Evolutionary conservation across 2,329 filamentous ascomycete species (phyloP).

Genomic region (Botrytis byssoidea): DNA sequence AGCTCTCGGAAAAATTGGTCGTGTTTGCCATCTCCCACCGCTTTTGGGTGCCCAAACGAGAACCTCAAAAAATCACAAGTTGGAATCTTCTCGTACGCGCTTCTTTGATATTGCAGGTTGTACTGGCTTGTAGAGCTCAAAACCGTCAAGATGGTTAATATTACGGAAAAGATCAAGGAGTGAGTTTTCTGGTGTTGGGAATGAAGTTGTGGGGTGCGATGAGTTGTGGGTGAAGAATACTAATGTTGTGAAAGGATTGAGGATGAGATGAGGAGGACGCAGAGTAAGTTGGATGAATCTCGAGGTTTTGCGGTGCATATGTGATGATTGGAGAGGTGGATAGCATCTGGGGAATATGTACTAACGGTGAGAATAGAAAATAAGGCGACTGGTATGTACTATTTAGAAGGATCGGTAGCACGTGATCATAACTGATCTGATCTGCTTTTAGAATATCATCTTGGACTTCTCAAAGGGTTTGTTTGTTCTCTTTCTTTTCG

Average conservation of each 20-base stretch:
- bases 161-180: slow-evolving; percentile 99
- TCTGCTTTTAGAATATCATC: slow-evolving; percentile 76
- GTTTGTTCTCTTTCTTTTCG: slow-evolving; percentile 50
- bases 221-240: slow-evolving; percentile 17
- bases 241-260: slow-evolving; percentile 71
- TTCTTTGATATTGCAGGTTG: not conserved
- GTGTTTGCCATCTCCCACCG: not conserved
- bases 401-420: slow-evolving; percentile 22
- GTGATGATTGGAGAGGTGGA: not conserved
- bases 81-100: not conserved
- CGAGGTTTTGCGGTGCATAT: not conserved
- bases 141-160: slow-evolving; percentile 82
- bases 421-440: slow-evolving; percentile 38
- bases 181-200: slow-evolving; percentile 46
- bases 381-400: slow-evolving; percentile 86
- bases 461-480: slow-evolving; percentile 95
- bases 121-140: slow-evolving; percentile 13
- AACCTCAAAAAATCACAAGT: slow-evolving; percentile 13
- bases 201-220: not conserved
- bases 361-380: slow-evolving; percentile 64
- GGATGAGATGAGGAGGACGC: slow-evolving; percentile 98
- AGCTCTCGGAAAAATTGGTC: not conserved
- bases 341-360: not conserved
- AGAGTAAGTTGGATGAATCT: slow-evolving; percentile 64
- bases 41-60: not conserved